Base-by-base conservation (phyloP, 2,329 filamentous ascomycete species). In the Periglandula ipomoeae region DNA sequence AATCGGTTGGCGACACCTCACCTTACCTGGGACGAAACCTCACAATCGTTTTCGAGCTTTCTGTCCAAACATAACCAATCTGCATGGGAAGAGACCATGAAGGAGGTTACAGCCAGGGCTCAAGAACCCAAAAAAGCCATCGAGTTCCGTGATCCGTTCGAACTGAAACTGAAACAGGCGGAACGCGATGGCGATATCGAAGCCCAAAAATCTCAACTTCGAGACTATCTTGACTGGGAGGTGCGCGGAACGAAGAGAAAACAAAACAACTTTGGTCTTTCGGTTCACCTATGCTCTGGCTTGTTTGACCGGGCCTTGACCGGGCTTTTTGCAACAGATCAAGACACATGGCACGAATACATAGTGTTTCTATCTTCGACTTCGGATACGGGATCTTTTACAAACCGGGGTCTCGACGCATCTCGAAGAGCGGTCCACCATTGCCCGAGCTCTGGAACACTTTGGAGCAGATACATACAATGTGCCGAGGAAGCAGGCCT, bases 401-500 rank as follows among this genome's bases (percentile, higher is more conserved):
- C 30, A n/a, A 58, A 56, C 30, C 60, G 58, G 26, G 66, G 86
- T 34, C 75, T 95, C 9, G 78, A 87, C 42, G 77, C 91, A 6
- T 73, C 94, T 2, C 83, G 89, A 58, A 80, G 89, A 55, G 89
- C 89, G 11, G 93, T 90, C 9, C 79, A 84, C 39, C 93, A 97
- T 65, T 95, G 91, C 58, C 90, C 93, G 2, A 95, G 89, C 85
- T 94, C 89, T 6, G 93, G 93, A 15, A 76, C 80, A 24, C 75
- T 98, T 6, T 98, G 93, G 93, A 87, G 88, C 6, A 83, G 91
- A 55, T 90, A 90, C 55, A 84, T 98, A 23, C 69, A 96, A 46
- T 85, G 83, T 19, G 87, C 89, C 3, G 93, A 97, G 66, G 80
- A 87, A 41, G 84, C 87, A 52, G 79, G 79, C 30, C 78, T 84